These are phyloP conservation scores for Bassia scoparia DNA, from an alignment of 148 eudicot species.

Conservation along the genomic window DNA sequence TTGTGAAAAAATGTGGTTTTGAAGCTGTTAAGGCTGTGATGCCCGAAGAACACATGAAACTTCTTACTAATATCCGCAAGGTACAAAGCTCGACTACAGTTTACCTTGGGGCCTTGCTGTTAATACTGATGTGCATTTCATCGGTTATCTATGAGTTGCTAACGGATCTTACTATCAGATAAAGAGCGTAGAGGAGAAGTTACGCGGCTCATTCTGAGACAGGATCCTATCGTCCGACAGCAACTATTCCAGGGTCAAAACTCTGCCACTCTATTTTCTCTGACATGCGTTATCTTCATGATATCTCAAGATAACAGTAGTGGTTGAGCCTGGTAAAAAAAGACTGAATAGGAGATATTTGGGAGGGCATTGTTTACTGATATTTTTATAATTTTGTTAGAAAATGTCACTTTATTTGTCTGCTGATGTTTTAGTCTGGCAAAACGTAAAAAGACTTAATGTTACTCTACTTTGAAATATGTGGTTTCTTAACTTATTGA, in stretches of 20 bases:
- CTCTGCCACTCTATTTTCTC: slow-evolving; percentile 8
- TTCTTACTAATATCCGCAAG: slow-evolving; percentile 93
- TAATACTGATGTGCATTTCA: not conserved
- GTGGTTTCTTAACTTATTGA: not conserved
- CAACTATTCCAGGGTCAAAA: slow-evolving; percentile 81
- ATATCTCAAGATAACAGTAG: not conserved
- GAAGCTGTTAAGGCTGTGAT: slow-evolving; percentile 90
- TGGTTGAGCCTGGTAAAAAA: not conserved
- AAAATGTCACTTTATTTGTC: too few species aligned
- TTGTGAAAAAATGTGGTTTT: slow-evolving; percentile 89
- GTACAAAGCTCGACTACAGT: slow-evolving; percentile 29
- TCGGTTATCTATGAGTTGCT: slow-evolving; percentile 6
- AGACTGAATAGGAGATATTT: not conserved
- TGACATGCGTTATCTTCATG: not conserved
- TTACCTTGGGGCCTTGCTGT: not conserved
- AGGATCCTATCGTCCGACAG: slow-evolving; percentile 62
- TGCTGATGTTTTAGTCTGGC: too few species aligned
- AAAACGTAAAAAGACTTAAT: too few species aligned
- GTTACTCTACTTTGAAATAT: not conserved
- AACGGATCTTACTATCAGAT: slow-evolving; percentile 36
- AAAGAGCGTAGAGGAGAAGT: slow-evolving; percentile 73
- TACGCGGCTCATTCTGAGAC: slow-evolving; percentile 50
- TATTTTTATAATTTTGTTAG: not conserved
- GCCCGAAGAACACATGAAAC: slow-evolving; percentile 97
- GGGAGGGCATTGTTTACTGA: not conserved